A percentile compares a stretch with the other conserved stretches of the same genome.
These are phyloP conservation scores for Benincasa hispida DNA, from an alignment of 306 rosid species.

Conservation along the genomic window DNA sequence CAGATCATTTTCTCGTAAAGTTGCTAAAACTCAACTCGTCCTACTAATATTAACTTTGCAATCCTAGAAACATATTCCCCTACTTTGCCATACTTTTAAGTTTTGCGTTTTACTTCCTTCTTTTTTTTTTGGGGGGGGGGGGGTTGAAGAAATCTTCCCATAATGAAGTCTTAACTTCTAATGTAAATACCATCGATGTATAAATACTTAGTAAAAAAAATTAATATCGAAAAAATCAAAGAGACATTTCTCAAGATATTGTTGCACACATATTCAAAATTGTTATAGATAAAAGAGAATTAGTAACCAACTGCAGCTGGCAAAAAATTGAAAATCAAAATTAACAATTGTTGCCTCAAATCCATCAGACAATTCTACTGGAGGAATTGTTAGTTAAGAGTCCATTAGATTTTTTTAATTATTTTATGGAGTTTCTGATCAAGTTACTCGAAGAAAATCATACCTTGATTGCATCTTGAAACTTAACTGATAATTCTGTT, in stretches of 20 bases:
- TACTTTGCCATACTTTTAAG: neutral
- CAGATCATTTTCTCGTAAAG: neutral
- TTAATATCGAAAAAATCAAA: neutral
- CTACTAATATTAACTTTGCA: neutral
- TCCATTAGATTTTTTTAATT: neutral
- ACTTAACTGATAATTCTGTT: slow-evolving; percentile 70
- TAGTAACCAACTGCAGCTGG: neutral
- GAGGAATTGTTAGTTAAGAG: neutral
- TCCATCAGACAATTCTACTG: neutral
- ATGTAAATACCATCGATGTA: neutral
- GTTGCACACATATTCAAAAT: neutral
- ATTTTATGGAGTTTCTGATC: neutral
- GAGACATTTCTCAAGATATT: neutral
- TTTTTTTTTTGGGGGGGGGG: neutral
- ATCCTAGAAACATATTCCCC: neutral
- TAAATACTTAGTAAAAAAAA: neutral
- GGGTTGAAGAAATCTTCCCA: neutral
- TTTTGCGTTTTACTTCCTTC: neutral
- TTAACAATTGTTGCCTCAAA: neutral
- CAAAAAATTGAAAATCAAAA: neutral
- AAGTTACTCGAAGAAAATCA: neutral
- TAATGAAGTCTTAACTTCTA: neutral
- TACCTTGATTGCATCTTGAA: slow-evolving; percentile 97
- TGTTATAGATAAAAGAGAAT: neutral
- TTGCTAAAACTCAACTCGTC: neutral